Evolutionary conservation across 2,329 filamentous ascomycete genomes (phyloP).

Genomic region (Daldinia sp.): DNA sequence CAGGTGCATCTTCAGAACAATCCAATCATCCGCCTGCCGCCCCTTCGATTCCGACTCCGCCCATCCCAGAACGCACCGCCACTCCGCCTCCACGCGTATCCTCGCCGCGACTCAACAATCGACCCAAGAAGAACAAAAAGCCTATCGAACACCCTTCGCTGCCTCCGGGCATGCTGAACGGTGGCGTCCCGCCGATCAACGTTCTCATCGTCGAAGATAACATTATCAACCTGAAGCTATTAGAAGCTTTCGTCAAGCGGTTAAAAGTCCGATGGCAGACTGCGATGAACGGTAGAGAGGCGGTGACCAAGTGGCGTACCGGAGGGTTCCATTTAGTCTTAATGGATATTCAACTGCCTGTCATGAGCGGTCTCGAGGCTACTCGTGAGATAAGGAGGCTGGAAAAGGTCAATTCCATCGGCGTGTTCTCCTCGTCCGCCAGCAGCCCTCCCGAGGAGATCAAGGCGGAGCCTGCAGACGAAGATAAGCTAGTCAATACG

Average conservation of each 20-base stretch:
- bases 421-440: constrained; percentile 80
- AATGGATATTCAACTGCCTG: constrained; percentile 97
- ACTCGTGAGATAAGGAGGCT: constrained; percentile 92
- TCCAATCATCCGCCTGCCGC: constrained; percentile 55
- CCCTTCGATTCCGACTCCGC: constrained; percentile 58
- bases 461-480: constrained; percentile 61
- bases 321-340: constrained; percentile 95
- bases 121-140: constrained; percentile 64
- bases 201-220: constrained; percentile 99
- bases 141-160: constrained; percentile 53
- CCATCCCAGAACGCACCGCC: constrained; percentile 64
- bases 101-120: constrained; percentile 58
- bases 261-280: constrained; percentile 96
- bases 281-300: constrained; percentile 94
- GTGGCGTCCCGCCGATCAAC: constrained; percentile 91
- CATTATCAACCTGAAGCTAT: constrained; percentile 91
- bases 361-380: constrained; percentile 95
- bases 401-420: constrained; percentile 90
- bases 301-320: constrained; percentile 89
- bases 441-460: constrained; percentile 61
- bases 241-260: constrained; percentile 95
- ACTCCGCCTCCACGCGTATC: constrained; percentile 60
- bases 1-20: constrained; percentile 64
- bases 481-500: constrained; percentile 73
- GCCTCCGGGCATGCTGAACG: constrained; percentile 75